phyloP scores from a whole-genome alignment of 2,329 filamentous ascomycete species.

The Talaromyces sp. region DNA sequence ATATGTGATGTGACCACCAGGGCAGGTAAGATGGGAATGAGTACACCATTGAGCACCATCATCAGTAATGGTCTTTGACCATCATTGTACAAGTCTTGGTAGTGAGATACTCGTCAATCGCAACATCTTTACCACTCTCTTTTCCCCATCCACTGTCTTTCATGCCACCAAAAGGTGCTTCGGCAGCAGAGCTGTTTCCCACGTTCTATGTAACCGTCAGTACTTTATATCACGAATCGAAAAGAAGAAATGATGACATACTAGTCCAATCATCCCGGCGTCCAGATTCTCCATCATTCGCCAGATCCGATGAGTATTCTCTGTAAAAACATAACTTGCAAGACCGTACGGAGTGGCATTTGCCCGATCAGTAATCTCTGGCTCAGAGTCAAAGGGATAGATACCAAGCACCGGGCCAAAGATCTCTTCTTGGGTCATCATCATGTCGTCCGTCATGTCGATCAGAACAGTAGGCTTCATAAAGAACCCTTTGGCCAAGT shows the following conservation, averaged over 20 bases:
- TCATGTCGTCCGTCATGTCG: conserved; percentile 51
- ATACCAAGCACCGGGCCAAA: conserved; percentile 61
- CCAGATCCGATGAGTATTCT: conserved; percentile 42
- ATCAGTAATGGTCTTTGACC: conserved; percentile 21
- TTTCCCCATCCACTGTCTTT: conserved; percentile 32
- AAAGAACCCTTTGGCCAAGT: conserved; percentile 45
- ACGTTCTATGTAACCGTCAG: conserved; percentile 24
- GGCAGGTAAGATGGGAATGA: neutral
- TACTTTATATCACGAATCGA: neutral
- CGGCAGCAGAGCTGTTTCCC: conserved; percentile 24
- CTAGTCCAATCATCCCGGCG: conserved; percentile 41
- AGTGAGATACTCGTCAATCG: conserved; percentile 39
- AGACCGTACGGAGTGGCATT: conserved; percentile 45
- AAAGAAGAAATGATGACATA: neutral
- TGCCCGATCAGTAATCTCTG: conserved; percentile 42
- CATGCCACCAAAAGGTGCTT: conserved; percentile 26
- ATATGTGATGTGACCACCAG: neutral
- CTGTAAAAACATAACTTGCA: conserved; percentile 46
- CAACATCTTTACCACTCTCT: conserved; percentile 27
- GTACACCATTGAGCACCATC: neutral
- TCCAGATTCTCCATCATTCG: conserved; percentile 42
- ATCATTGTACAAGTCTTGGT: conserved; percentile 47
- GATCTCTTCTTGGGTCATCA: conserved; percentile 54
- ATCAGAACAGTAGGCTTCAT: conserved; percentile 54
- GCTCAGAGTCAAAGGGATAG: conserved; percentile 52